These are phyloP conservation scores for Globisporangium recalcitrans DNA, from an alignment of 352 stramenopile species.

Conservation along the genomic window DNA sequence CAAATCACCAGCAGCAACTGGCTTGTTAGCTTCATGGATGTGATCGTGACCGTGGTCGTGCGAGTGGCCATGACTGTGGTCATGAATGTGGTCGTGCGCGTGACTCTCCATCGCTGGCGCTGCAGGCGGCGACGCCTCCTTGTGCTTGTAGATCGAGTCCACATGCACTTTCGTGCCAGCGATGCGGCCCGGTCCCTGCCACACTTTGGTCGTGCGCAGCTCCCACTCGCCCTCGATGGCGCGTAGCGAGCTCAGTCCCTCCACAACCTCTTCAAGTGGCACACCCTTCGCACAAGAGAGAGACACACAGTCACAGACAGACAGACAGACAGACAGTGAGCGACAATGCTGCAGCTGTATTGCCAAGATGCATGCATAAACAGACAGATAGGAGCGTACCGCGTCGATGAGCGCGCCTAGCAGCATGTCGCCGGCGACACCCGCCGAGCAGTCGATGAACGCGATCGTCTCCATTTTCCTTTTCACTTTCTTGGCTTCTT, in stretches of 20 bases:
- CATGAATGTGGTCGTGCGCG: not conserved
- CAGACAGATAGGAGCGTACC: constrained; percentile 25
- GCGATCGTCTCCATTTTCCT: constrained; percentile 32
- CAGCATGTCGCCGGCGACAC: constrained; percentile 90
- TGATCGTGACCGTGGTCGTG: not conserved
- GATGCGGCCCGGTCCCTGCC: constrained; percentile 87
- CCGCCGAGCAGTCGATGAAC: constrained; percentile 89
- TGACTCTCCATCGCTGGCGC: not conserved
- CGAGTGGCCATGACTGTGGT: not conserved
- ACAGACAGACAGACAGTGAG: not conserved
- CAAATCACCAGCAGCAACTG: not conserved
- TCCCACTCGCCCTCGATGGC: constrained; percentile 85
- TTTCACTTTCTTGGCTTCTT: not conserved
- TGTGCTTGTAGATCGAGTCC: constrained; percentile 82
- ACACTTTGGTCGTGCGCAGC: constrained; percentile 60
- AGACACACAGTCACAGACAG: not conserved
- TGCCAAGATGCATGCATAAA: too few relatives aligned
- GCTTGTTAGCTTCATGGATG: not conserved
- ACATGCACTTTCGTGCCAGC: constrained; percentile 88
- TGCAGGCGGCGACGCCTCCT: constrained; percentile 30
- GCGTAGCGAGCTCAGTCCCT: constrained; percentile 47
- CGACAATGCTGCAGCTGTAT: too few relatives aligned
- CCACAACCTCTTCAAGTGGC: constrained; percentile 47
- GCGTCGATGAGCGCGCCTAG: constrained; percentile 86
- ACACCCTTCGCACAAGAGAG: constrained; percentile 38